phyloP scores from a whole-genome alignment of 2,329 filamentous ascomycete species.

The Penicillium sp. region DNA sequence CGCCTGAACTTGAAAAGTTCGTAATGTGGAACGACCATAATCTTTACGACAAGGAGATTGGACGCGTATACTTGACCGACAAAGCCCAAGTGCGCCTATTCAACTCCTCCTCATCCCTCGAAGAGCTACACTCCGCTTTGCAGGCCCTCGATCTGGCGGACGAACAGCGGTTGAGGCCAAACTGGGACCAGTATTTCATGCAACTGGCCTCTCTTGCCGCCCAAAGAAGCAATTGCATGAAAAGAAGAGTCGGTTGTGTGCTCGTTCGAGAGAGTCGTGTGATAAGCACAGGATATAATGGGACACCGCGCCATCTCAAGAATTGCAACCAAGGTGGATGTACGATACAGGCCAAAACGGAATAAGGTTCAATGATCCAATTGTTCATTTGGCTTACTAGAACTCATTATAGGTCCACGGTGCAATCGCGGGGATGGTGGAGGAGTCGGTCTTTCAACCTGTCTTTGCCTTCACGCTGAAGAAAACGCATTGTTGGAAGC shows the following conservation, averaged over 20 bases:
- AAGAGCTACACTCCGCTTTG: constrained; percentile 70
- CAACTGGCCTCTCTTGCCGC: constrained; percentile 87
- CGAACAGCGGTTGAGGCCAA: constrained; percentile 75
- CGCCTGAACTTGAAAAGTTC: constrained; percentile 58
- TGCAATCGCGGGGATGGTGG: constrained; percentile 74
- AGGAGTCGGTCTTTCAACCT: constrained; percentile 77
- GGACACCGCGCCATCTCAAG: constrained; percentile 80
- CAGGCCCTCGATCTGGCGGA: constrained; percentile 73
- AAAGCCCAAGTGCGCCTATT: constrained; percentile 80
- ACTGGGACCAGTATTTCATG: constrained; percentile 99
- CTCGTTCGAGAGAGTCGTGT: constrained; percentile 82
- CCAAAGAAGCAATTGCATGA: constrained; percentile 95
- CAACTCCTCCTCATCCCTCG: constrained; percentile 73
- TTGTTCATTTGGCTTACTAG: constrained; percentile 7
- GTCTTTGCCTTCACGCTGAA: constrained; percentile 95
- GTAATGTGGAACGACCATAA: constrained; percentile 67
- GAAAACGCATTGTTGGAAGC: constrained; percentile 96
- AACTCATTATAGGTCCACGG: constrained; percentile 50
- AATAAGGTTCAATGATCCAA: background rate
- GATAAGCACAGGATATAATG: constrained; percentile 95
- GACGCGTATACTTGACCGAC: constrained; percentile 73
- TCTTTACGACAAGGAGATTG: constrained; percentile 64
- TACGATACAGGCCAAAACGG: constrained; percentile 24
- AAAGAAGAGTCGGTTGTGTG: constrained; percentile 90
- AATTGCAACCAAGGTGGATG: constrained; percentile 96